phyloP scores from a whole-genome alignment of 306 rosid species.

The Echinosophora koreensis region DNA sequence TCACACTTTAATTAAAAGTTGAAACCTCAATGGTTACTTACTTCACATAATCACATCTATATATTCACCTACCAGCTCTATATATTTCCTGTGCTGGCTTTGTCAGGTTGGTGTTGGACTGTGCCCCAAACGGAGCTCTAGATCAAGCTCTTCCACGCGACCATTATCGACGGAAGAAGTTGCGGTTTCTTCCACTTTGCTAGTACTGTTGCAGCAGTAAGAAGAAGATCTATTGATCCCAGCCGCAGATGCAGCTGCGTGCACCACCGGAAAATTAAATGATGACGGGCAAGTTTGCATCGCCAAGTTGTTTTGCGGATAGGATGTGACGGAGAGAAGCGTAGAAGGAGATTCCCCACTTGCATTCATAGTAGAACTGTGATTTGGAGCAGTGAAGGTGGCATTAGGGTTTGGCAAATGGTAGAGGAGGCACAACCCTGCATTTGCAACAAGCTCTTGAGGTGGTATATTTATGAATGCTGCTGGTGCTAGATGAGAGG shows the following conservation, averaged over 20 bases:
- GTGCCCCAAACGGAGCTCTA: slow-evolving; percentile 89
- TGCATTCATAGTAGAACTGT: slow-evolving; percentile 18
- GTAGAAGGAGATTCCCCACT: slow-evolving; percentile 60
- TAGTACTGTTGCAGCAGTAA: slow-evolving; percentile 11
- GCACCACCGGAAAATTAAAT: slow-evolving; percentile 38
- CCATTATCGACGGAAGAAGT: slow-evolving; percentile 38
- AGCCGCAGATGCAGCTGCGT: not conserved
- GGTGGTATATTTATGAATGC: slow-evolving; percentile 64
- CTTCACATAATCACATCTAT: not conserved
- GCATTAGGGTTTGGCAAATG: slow-evolving; percentile 74
- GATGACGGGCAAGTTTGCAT: slow-evolving; percentile 43
- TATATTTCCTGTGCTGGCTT: slow-evolving; percentile 19
- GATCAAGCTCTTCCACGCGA: slow-evolving; percentile 77
- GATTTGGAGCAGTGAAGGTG: slow-evolving; percentile 16
- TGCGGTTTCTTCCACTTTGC: slow-evolving; percentile 46
- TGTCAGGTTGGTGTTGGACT: slow-evolving; percentile 61
- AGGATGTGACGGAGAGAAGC: slow-evolving; percentile 66
- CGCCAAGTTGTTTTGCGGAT: slow-evolving; percentile 46
- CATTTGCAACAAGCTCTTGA: slow-evolving; percentile 63
- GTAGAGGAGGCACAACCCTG: slow-evolving; percentile 74
- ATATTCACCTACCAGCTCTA: not conserved
- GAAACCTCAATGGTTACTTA: not conserved
- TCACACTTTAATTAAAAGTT: not conserved
- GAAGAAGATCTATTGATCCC: slow-evolving; percentile 39
- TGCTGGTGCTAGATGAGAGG: not conserved